phyloP scores from a whole-genome alignment of 768 basidiomycete genomes.

The Kwoniella sp. region DNA sequence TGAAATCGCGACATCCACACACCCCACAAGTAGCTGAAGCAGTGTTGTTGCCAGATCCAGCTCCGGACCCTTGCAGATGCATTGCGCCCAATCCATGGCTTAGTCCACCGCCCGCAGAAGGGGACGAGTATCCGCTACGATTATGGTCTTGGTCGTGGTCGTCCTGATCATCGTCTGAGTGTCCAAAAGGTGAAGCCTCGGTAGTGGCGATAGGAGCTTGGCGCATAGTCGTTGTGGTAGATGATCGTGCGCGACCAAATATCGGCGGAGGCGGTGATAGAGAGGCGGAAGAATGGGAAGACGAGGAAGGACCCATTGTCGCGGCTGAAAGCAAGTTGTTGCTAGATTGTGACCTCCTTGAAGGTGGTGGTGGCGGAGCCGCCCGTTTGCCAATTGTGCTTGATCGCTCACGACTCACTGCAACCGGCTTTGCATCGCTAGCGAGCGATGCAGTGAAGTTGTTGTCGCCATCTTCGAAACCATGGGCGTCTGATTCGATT shows the following conservation, averaged over 20 bases:
- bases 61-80: constrained; percentile 18
- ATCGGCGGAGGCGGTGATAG: constrained; percentile 35
- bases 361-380: constrained; percentile 69
- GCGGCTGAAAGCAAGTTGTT: constrained; percentile 61
- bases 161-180: constrained; percentile 39
- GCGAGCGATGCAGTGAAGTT: constrained; percentile 36
- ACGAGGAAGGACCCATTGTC: constrained; percentile 31
- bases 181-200: constrained; percentile 46
- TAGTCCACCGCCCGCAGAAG: constrained; percentile 28
- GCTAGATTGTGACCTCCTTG: constrained; percentile 59
- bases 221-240: constrained; percentile 1
- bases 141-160: constrained; percentile 33
- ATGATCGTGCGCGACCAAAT: constrained; percentile 25
- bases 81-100: constrained; percentile 54
- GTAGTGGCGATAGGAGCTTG: background rate
- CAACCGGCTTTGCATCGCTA: constrained; percentile 14
- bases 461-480: constrained; percentile 39
- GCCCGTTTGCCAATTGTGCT: constrained; percentile 58
- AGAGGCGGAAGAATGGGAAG: constrained; percentile 23
- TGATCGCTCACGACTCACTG: constrained; percentile 10
- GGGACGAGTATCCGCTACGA: constrained; percentile 14
- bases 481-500: constrained; percentile 42
- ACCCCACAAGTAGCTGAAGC: constrained; percentile 46
- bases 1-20: constrained; percentile 62
- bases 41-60: constrained; percentile 58